phyloP scores from a whole-genome alignment of 371 early-diverging fungal species.

The Mortierella sp. region DNA sequence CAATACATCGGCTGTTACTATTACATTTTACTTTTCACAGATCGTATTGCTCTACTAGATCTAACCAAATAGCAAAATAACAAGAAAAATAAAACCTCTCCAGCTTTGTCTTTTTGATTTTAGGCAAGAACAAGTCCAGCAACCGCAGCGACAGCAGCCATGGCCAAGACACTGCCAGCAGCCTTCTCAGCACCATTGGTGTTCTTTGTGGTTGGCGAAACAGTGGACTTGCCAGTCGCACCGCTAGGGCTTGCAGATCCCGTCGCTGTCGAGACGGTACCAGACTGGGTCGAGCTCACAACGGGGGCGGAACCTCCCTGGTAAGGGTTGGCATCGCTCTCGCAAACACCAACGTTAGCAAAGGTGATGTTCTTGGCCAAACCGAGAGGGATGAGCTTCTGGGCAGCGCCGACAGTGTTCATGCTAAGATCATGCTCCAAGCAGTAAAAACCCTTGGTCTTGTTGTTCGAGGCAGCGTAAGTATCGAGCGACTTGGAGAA shows the following conservation, averaged over 20 bases:
- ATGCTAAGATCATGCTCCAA: slow-evolving; percentile 34
- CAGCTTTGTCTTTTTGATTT: too few relatives aligned
- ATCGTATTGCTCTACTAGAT: too few relatives aligned
- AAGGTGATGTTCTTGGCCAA: slow-evolving; percentile 24
- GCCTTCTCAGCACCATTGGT: not conserved
- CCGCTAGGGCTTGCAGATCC: not conserved
- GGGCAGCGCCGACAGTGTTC: slow-evolving; percentile 26
- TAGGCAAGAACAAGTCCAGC: not conserved
- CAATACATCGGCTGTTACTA: too few relatives aligned
- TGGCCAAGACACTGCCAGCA: not conserved
- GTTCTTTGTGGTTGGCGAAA: not conserved
- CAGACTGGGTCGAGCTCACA: not conserved
- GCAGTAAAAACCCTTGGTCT: slow-evolving; percentile 33
- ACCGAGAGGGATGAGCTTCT: slow-evolving; percentile 39
- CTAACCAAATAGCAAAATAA: too few relatives aligned
- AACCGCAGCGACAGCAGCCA: slow-evolving; percentile 1
- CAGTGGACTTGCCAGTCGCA: too few relatives aligned
- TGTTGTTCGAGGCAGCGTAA: slow-evolving; percentile 27
- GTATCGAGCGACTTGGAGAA: slow-evolving; percentile 24
- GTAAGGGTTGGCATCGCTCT: slow-evolving; percentile 29
- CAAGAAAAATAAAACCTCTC: too few relatives aligned
- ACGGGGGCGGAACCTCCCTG: slow-evolving; percentile 20
- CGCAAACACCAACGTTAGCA: slow-evolving; percentile 25
- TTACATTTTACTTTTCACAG: too few relatives aligned
- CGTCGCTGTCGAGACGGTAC: not conserved